A percentile compares a stretch with the other conserved stretches of the same genome.
Conservation (phyloP, 371 early-diverging fungal species). For the Syncephalastrum sp. region DNA sequence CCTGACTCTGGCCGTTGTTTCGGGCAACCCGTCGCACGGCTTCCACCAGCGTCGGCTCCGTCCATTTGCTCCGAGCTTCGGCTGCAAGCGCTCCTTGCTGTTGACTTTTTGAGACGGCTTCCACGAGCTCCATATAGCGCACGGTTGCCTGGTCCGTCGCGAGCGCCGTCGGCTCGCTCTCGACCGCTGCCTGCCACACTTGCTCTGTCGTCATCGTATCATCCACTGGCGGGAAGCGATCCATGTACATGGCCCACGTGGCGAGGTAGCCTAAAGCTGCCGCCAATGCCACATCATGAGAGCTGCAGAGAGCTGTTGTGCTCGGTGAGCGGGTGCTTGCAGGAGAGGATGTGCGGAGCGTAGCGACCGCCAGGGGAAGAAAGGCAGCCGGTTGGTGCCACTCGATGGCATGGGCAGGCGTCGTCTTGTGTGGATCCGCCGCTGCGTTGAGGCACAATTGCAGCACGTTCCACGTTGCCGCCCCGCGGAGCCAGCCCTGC, state of each 20-base stretch:
- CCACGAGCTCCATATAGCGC: no score
- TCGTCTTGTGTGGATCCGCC: constrained; percentile 54
- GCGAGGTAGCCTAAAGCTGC: constrained; percentile 49
- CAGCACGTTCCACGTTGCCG: constrained; percentile 24
- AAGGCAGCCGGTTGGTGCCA: constrained; percentile 60
- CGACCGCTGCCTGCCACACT: constrained; percentile 6
- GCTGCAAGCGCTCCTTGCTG: not conserved
- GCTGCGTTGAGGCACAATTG: constrained; percentile 46
- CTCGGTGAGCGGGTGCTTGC: not conserved
- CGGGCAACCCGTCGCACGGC: constrained; percentile 9
- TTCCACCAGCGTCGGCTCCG: constrained; percentile 5
- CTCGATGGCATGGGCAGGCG: constrained; percentile 55
- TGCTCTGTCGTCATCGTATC: constrained; percentile 5
- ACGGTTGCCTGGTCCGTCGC: not conserved
- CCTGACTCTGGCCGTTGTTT: not conserved
- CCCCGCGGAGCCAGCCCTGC: constrained; percentile 12
- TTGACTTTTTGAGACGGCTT: no score
- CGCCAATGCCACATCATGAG: constrained; percentile 11
- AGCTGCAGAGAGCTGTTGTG: not conserved
- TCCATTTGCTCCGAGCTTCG: constrained; percentile 8
- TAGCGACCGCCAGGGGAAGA: constrained; percentile 29
- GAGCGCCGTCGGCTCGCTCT: not conserved
- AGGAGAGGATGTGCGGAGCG: constrained; percentile 11
- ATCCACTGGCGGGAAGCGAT: constrained; percentile 30
- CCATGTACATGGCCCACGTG: constrained; percentile 46